Evolutionary conservation across 2,329 filamentous ascomycete species (phyloP).

Genomic region (Trichophyton verrucosum): DNA sequence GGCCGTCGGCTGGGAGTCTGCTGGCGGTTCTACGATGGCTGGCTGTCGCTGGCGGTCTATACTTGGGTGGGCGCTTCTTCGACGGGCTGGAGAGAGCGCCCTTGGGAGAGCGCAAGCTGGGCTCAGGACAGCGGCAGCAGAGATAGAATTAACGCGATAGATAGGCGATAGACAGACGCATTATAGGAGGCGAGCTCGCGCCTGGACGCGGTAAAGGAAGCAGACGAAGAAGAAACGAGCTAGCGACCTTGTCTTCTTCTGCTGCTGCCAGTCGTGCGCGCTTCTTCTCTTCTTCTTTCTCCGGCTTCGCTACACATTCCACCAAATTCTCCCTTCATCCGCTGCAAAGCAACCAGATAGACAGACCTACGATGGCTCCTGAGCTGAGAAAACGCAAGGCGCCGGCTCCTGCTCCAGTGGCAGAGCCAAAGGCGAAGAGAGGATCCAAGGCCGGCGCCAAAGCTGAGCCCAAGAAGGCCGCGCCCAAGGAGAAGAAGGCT

Average conservation of each 20-base stretch:
- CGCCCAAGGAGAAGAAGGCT: constrained; percentile 21
- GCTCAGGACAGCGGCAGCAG: not conserved
- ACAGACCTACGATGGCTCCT: constrained; percentile 24
- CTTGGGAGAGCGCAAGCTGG: not conserved
- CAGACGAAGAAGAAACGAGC: constrained; percentile 2
- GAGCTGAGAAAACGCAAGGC: constrained; percentile 53
- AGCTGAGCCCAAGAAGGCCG: constrained; percentile 17
- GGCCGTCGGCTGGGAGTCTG: too few relatives aligned
- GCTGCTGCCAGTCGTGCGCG: not conserved
- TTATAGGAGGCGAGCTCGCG: not conserved
- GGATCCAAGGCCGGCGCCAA: constrained; percentile 21
- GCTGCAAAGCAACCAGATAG: not conserved
- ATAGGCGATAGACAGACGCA: not conserved
- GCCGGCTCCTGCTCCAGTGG: constrained; percentile 33
- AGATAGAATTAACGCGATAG: not conserved
- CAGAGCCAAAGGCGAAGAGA: constrained; percentile 32
- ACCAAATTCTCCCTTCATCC: not conserved
- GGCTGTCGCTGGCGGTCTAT: too few relatives aligned
- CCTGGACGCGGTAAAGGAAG: not conserved
- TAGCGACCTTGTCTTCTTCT: not conserved
- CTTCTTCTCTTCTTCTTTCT: not conserved
- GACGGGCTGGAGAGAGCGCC: not conserved
- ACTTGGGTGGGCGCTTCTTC: too few relatives aligned
- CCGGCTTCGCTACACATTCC: constrained; percentile 7
- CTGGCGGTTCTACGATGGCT: too few relatives aligned